Evolutionary conservation across 2,329 filamentous ascomycete genomes (phyloP).

Genomic region (Colletotrichum chlorophyti): DNA sequence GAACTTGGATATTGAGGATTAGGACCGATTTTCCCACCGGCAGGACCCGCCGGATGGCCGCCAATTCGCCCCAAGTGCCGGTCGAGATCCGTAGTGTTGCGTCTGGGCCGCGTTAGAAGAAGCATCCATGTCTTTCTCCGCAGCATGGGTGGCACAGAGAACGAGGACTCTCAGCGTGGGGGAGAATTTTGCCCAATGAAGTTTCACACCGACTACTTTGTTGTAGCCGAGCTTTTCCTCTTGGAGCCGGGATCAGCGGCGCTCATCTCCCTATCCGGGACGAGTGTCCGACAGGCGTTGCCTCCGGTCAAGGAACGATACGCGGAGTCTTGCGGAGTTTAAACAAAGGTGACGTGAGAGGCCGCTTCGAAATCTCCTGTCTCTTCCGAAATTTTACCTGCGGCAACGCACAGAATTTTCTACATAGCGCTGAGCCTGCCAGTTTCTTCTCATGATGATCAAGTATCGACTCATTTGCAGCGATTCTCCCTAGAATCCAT

Average conservation of each 20-base stretch:
- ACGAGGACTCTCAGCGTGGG: constrained; percentile 1
- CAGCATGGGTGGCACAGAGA: background rate
- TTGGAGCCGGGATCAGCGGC: constrained; percentile 2
- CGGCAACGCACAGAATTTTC: too few species aligned
- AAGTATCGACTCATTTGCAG: background rate
- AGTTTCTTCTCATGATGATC: too few species aligned
- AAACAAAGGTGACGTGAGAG: constrained; percentile 19
- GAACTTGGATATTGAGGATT: background rate
- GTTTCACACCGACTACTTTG: background rate
- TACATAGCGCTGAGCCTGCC: too few species aligned
- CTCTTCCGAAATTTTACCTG: background rate
- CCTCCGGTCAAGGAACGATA: background rate
- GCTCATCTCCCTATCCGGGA: background rate
- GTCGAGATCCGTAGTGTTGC: constrained; percentile 1
- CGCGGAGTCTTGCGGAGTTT: constrained; percentile 27
- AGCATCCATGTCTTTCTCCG: background rate
- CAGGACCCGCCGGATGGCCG: background rate
- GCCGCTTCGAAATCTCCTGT: constrained; percentile 12
- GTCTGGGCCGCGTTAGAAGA: background rate
- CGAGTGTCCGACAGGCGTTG: background rate
- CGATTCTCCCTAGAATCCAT: background rate
- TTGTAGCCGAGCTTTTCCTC: background rate
- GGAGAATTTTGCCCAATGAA: constrained; percentile 6
- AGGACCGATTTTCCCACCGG: constrained; percentile 13
- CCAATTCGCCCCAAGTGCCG: constrained; percentile 13